Base-by-base conservation (phyloP, 441 rosid species). In the Populus hybrid region DNA sequence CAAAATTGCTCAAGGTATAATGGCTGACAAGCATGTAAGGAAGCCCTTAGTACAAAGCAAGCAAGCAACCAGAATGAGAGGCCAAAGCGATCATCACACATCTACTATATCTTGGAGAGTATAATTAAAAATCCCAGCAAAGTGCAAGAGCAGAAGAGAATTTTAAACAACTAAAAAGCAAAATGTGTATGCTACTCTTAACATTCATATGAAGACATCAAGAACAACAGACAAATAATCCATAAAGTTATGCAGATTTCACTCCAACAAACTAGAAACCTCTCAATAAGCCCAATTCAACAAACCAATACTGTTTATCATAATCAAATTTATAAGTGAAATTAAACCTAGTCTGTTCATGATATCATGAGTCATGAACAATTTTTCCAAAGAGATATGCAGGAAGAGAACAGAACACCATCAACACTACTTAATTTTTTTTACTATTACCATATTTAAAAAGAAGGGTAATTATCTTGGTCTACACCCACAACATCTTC, bases 201-300 rank as follows among this genome's bases (percentile, higher is more conserved):
- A 57, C 68, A 72, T 28, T 73, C 69, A 67, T 23, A 72, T 5
- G 53, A 67, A 50, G 53, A 71, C 71, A 46, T 16, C 68, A 66
- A 32, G 71, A 32, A 63, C 42, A 78, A 63, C 67, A 8, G 53
- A 35, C 59, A 34, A 72, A 69, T 11, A 21, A 46, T 46, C 21
- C 20, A 67, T 23, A 2, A 12, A 36, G 8, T 21, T 35, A 35
- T 6, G 63, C 64, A 1, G 16, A 36, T 7, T 69, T 14, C 75
- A 30, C 38, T 71, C 3, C 36, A 9, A 64, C 65, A 67, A 23
- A 53, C 65, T 9, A 66, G 34, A 67, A 72, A 8, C 67, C 32
- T 78, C 67, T 50, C 67, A 53, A 70, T 26, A 16, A 61, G 64
- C 36, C n/a, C 69, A 76, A 28, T 64, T 70, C 10, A 12, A 46